Base-by-base conservation (phyloP, 108 stramenopile species). In the Thalassiosira profunda region DNA sequence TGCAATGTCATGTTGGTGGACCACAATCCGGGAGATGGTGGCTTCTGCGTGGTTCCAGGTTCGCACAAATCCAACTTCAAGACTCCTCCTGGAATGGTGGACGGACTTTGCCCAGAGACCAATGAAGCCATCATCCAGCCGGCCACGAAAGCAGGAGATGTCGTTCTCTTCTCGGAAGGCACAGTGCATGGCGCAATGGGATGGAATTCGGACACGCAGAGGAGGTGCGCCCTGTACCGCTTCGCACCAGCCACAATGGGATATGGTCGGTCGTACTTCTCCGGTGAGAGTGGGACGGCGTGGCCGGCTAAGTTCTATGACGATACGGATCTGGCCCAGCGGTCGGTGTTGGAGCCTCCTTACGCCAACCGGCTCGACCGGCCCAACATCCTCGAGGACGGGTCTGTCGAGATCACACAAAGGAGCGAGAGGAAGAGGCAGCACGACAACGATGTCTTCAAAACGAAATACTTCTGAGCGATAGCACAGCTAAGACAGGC, bases 31-130 rank as follows among this genome's bases (percentile, higher is more conserved):
- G 94, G 93, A 2, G 80, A 85, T 53, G 96, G 96, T 36, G 96
- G 96, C 10, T 97, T 94, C 61, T 97, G 96, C 60, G 86, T 97
- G 34, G 96, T 97, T 12, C 89, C 87, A 0, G 96, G 96, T 5
- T 86, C 84, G 44, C 96, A 97, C 89, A 97, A 97, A 57, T 84
- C 85, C 45, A 94, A 97, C 65, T 93, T 95, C 35, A 81, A 84
- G 63, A 92, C 94, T 86, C 91, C 94, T 5, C 29, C 63, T 40
- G 93, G 89, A 0, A 95, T 97, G 96, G 79, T 93, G 20, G 88
- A 97, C 56, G 93, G 95, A 17, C 74, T 86, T 52, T n/a, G n/a
- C n/a, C n/a, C n/a, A n/a, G 63, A 62, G 10, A 80, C 91, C 63
- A 51, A 40, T 18, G 94, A 94, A 35, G 94, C 70, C 65, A 90